A percentile compares a stretch with the other conserved stretches of the same genome.
These are phyloP conservation scores for Claviceps quebecensis DNA, from an alignment of 2,329 filamentous ascomycete genomes.

Conservation along the genomic window DNA sequence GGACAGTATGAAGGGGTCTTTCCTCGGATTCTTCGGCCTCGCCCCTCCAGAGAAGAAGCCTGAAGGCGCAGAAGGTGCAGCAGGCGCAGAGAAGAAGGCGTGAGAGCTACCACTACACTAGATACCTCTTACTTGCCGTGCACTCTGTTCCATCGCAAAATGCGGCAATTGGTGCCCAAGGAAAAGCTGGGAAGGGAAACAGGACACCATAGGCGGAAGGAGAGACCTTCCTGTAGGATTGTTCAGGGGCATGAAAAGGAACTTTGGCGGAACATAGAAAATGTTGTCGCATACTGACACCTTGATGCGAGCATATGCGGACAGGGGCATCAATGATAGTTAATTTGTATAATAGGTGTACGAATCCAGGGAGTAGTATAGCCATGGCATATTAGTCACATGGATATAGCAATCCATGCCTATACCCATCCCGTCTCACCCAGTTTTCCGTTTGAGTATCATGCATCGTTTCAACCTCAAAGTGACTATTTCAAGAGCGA, in stretches of 20 bases:
- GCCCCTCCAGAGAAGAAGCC: constrained; percentile 1
- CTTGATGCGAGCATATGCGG: neutral
- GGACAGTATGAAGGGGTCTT: constrained; percentile 77
- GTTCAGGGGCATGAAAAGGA: neutral
- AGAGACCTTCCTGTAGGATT: neutral
- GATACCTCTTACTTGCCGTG: neutral
- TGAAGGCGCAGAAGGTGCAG: constrained; percentile 3
- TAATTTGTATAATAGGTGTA: constrained; percentile 6
- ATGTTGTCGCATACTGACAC: constrained; percentile 2
- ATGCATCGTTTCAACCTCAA: no score
- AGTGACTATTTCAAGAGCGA: no score
- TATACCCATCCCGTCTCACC: no score
- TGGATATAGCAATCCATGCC: neutral
- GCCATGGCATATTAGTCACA: neutral
- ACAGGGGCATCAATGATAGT: neutral
- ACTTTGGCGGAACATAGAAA: constrained; percentile 2
- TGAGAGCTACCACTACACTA: constrained; percentile 2
- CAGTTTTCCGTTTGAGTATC: no score
- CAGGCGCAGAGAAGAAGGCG: constrained; percentile 8
- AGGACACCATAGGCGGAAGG: no score
- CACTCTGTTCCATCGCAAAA: neutral
- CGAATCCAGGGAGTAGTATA: neutral
- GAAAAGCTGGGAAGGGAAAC: neutral
- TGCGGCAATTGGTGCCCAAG: neutral
- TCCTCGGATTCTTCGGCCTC: constrained; percentile 25